A percentile compares a stretch with the other conserved stretches of the same genome.
Conservation (phyloP, 176 grass and related monocot genomes). For the Alloteropsis semialata region DNA sequence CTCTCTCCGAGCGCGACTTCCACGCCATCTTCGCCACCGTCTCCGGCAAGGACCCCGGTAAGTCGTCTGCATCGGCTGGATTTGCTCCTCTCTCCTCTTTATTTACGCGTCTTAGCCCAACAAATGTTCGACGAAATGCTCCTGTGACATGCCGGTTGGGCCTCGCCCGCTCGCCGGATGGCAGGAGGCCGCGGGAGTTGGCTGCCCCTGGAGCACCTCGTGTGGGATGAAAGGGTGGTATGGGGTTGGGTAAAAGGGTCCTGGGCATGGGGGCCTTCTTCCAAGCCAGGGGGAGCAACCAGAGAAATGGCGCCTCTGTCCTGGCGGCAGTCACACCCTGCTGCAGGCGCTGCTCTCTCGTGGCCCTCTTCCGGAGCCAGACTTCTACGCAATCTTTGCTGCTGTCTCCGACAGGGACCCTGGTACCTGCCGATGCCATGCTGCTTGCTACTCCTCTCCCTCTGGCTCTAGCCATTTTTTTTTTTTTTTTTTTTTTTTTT, state of each 20-base stretch:
- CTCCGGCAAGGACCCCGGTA: constrained; percentile 66
- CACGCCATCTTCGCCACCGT: constrained; percentile 50
- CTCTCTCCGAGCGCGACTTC: constrained; percentile 55
- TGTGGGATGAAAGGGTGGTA: too few species aligned
- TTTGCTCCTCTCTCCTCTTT: background rate
- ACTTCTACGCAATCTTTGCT: constrained; percentile 49
- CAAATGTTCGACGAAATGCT: constrained; percentile 25
- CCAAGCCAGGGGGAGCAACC: background rate
- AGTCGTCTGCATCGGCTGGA: background rate
- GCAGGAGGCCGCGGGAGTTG: too few species aligned
- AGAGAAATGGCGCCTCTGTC: constrained; percentile 39
- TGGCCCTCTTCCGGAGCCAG: constrained; percentile 47
- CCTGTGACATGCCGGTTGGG: background rate
- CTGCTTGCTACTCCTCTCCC: background rate
- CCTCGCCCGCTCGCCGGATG: background rate
- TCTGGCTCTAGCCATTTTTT: background rate
- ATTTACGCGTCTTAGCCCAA: background rate
- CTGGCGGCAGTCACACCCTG: constrained; percentile 51
- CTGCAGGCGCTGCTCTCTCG: constrained; percentile 71
- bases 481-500: too few species aligned
- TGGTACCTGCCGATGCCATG: background rate
- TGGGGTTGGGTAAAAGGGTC: too few species aligned
- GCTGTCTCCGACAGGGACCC: constrained; percentile 52
- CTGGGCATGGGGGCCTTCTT: too few species aligned
- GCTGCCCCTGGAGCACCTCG: too few species aligned